Evolutionary conservation across 495 filamentous ascomycete genomes (phyloP).

Genomic region (Extremus antarcticus): DNA sequence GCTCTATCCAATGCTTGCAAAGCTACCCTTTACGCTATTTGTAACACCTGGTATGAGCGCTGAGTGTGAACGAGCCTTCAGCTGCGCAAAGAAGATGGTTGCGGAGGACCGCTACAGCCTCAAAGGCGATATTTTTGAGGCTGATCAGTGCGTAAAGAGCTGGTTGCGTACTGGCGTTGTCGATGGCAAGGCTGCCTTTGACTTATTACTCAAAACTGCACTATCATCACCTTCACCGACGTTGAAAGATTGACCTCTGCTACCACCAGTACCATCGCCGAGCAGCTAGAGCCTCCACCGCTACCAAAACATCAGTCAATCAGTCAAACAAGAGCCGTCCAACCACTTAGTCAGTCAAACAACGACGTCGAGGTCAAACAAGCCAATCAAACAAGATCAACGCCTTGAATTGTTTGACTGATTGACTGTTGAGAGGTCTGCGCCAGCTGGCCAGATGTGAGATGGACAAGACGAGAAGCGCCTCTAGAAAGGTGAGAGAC

Average conservation of each 20-base stretch:
- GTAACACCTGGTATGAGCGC: conserved; percentile 8
- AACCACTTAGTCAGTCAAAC: too few species aligned
- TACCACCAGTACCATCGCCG: not conserved
- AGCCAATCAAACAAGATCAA: too few species aligned
- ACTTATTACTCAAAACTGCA: not conserved
- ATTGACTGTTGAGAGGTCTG: conserved; percentile 3
- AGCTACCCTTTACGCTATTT: conserved; percentile 4
- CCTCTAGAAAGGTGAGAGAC: too few species aligned
- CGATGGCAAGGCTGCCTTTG: not conserved
- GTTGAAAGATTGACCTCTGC: not conserved
- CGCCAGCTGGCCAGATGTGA: too few species aligned
- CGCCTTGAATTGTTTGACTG: not conserved
- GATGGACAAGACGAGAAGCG: too few species aligned
- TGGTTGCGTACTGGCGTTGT: not conserved
- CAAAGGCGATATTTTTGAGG: not conserved
- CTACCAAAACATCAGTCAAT: not conserved
- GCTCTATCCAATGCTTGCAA: conserved; percentile 8
- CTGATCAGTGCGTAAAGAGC: conserved; percentile 4
- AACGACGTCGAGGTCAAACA: too few species aligned
- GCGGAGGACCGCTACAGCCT: conserved; percentile 4
- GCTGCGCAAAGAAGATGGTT: conserved; percentile 7
- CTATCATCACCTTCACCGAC: not conserved
- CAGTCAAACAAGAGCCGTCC: not conserved
- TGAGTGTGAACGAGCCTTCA: conserved; percentile 11
- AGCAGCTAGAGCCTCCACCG: too few species aligned